phyloP scores from a whole-genome alignment of 345 rosid species.

The Aegle marmelos region DNA sequence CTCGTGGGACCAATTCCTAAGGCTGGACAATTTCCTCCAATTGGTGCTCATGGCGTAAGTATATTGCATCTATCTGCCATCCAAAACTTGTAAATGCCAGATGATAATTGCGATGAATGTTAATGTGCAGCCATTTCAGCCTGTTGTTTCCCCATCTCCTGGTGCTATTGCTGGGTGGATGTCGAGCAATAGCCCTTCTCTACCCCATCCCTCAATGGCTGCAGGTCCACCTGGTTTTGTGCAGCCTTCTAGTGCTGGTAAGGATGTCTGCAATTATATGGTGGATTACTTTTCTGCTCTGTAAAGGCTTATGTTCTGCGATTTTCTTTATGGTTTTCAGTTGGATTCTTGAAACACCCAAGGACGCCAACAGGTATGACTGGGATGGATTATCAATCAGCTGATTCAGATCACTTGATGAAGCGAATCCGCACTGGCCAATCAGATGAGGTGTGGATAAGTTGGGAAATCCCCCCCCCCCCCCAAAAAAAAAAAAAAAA shows the following conservation, averaged over 20 bases:
- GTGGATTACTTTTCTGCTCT: not conserved
- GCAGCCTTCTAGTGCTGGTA: constrained; percentile 47
- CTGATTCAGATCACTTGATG: constrained; percentile 71
- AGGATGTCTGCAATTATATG: not conserved
- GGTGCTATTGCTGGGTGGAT: constrained; percentile 80
- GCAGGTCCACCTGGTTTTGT: constrained; percentile 42
- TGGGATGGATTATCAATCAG: constrained; percentile 68
- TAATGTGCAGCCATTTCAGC: constrained; percentile 71
- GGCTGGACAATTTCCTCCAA: constrained; percentile 60
- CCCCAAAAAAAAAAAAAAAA: too few species aligned
- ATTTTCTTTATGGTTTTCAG: constrained; percentile 28
- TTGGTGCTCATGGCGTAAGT: constrained; percentile 79
- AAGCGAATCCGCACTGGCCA: constrained; percentile 66
- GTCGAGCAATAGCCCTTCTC: constrained; percentile 48
- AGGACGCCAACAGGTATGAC: constrained; percentile 53
- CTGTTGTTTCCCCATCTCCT: constrained; percentile 58
- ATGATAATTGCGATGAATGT: constrained; percentile 6
- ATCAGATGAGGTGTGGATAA: constrained; percentile 55
- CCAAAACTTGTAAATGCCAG: not conserved
- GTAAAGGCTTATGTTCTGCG: not conserved
- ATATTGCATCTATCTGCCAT: constrained; percentile 9
- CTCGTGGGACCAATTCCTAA: constrained; percentile 68
- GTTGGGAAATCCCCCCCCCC: not conserved
- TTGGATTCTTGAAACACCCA: constrained; percentile 63
- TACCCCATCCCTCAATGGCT: constrained; percentile 47